phyloP scores from a whole-genome alignment of 192 early-diverging fungal genomes.

The Coemansia sp. region DNA sequence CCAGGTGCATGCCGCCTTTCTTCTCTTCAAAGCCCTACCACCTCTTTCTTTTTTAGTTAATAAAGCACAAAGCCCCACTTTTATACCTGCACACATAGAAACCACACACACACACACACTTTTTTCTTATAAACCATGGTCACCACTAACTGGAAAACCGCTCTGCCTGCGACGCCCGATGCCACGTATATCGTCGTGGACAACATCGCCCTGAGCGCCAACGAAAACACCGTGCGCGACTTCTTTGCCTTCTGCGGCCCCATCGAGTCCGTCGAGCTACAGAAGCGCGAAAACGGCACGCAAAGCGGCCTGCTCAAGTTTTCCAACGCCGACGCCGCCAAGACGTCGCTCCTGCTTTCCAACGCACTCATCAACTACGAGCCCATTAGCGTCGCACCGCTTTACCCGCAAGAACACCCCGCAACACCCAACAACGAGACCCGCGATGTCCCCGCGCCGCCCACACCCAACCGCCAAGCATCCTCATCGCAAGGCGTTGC shows the following conservation, averaged over 20 bases:
- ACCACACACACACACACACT: neutral
- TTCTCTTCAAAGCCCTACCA: neutral
- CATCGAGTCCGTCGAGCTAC: slow-evolving; percentile 30
- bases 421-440: too few relatives aligned
- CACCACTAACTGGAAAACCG: slow-evolving; percentile 27
- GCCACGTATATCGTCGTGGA: slow-evolving; percentile 27
- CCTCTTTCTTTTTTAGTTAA: neutral
- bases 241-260: slow-evolving; percentile 41
- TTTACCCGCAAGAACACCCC: slow-evolving; percentile 8
- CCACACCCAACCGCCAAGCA: neutral
- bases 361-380: slow-evolving; percentile 31
- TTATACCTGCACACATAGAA: neutral
- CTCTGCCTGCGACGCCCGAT: slow-evolving; percentile 16
- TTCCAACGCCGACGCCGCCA: slow-evolving; percentile 18
- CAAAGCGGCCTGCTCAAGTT: slow-evolving; percentile 37
- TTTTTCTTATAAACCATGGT: slow-evolving; percentile 20
- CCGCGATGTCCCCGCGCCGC: too few relatives aligned
- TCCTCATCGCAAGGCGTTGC: neutral
- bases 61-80: too few relatives aligned
- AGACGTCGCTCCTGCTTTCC: slow-evolving; percentile 33
- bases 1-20: too few relatives aligned
- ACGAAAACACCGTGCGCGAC: slow-evolving; percentile 24
- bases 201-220: slow-evolving; percentile 21
- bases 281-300: slow-evolving; percentile 27
- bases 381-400: slow-evolving; percentile 15